Evolutionary conservation across 192 early-diverging fungal species (phyloP).

Genomic region (Umbelopsis sp.): DNA sequence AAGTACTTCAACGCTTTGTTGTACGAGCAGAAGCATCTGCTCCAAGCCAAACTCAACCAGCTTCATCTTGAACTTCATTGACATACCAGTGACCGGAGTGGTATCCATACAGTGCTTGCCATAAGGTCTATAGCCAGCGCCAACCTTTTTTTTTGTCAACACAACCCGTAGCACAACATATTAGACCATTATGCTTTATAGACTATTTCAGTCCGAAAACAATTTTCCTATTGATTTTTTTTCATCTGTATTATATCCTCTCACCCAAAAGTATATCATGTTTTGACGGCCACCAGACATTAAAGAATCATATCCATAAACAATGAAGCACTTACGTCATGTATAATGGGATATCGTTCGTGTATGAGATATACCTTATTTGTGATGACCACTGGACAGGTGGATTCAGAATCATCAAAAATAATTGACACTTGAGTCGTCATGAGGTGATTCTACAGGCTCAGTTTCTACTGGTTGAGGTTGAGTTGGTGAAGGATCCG

Average conservation of each 20-base stretch:
- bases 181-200: neutral
- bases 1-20: slow-evolving; percentile 72
- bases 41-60: neutral
- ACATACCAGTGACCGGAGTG: neutral
- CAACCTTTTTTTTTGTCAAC: neutral
- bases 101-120: neutral
- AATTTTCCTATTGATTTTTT: neutral
- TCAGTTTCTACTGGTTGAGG: too few relatives aligned
- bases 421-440: too few relatives aligned
- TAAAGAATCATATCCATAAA: neutral
- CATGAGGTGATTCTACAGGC: too few relatives aligned
- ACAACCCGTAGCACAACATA: neutral
- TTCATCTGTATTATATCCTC: slow-evolving; percentile 7
- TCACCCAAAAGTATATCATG: slow-evolving; percentile 10
- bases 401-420: too few relatives aligned
- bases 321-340: neutral
- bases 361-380: too few relatives aligned
- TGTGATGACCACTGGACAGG: too few relatives aligned
- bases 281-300: neutral
- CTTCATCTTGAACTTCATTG: neutral
- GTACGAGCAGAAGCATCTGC: slow-evolving; percentile 30
- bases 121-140: neutral
- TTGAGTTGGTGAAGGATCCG: too few relatives aligned
- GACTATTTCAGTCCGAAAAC: neutral
- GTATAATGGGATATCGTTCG: too few relatives aligned